These are phyloP conservation scores for Amanita polypyramis DNA, from an alignment of 768 basidiomycete genomes.

Conservation along the genomic window DNA sequence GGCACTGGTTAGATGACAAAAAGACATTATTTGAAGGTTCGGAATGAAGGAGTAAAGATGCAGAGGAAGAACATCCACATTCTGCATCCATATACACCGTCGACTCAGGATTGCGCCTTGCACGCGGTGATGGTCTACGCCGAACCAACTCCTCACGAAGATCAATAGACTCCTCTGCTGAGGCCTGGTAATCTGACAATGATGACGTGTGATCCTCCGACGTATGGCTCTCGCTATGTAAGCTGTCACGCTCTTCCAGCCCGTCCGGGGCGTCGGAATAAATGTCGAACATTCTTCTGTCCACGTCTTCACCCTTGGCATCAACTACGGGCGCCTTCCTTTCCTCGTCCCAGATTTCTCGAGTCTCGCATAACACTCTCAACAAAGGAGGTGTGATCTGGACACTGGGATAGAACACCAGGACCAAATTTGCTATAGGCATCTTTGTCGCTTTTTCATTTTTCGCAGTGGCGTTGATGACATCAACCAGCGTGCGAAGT, in stretches of 20 bases:
- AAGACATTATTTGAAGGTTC: constrained; percentile 16
- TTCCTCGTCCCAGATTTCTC: constrained; percentile 49
- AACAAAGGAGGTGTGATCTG: constrained; percentile 68
- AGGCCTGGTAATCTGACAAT: constrained; percentile 27
- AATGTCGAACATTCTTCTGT: constrained; percentile 13
- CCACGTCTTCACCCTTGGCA: constrained; percentile 19
- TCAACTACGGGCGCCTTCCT: constrained; percentile 19
- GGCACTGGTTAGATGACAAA: constrained; percentile 18
- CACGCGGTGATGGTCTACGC: constrained; percentile 9
- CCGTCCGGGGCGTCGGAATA: constrained; percentile 19
- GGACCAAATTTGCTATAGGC: constrained; percentile 80
- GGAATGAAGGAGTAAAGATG: constrained; percentile 11
- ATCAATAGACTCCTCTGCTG: constrained; percentile 20
- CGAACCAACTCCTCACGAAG: constrained; percentile 10
- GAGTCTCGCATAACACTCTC: constrained; percentile 62
- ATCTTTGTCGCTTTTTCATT: constrained; percentile 75
- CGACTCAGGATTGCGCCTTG: constrained; percentile 19
- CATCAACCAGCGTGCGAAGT: constrained; percentile 69
- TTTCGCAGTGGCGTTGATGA: constrained; percentile 67
- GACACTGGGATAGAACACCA: constrained; percentile 83
- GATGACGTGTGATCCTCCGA: constrained; percentile 18
- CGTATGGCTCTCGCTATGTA: constrained; percentile 13
- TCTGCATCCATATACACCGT: constrained; percentile 29
- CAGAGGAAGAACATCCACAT: constrained; percentile 22
- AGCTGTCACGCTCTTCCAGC: constrained; percentile 17